These are phyloP conservation scores for Malassezia vespertilionis DNA, from an alignment of 1,284 basidiomycete genomes.

Conservation along the genomic window DNA sequence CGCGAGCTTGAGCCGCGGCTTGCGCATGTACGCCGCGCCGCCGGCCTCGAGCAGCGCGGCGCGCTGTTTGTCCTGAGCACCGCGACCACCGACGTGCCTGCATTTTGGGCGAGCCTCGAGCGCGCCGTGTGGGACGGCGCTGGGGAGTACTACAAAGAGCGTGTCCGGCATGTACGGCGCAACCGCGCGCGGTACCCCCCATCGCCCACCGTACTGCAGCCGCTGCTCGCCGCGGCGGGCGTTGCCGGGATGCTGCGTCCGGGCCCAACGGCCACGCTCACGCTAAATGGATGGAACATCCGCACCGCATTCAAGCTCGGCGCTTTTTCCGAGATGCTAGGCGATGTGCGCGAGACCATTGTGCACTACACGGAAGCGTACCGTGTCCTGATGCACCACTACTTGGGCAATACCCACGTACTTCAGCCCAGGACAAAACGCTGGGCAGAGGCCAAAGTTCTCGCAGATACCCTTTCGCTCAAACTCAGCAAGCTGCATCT, in stretches of 20 bases:
- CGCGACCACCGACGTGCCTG: constrained; percentile 60
- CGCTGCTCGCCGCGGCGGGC: constrained; percentile 28
- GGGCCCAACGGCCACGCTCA: constrained; percentile 49
- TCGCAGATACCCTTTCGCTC: constrained; percentile 57
- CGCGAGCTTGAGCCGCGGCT: constrained; percentile 68
- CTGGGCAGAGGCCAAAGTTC: constrained; percentile 95
- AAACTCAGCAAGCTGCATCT: constrained; percentile 56
- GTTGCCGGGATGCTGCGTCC: constrained; percentile 11
- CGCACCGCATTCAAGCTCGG: constrained; percentile 94
- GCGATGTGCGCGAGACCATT: constrained; percentile 62
- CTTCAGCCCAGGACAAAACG: constrained; percentile 84
- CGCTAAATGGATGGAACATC: constrained; percentile 85
- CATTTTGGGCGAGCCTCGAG: constrained; percentile 57
- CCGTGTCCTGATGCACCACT: constrained; percentile 15
- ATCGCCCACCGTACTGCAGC: constrained; percentile 36
- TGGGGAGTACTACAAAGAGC: constrained; percentile 79
- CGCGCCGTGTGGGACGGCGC: constrained; percentile 76
- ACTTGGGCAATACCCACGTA: constrained; percentile 60
- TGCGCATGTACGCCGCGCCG: constrained; percentile 72
- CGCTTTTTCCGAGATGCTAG: constrained; percentile 83
- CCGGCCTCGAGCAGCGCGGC: constrained; percentile 76
- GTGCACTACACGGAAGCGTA: constrained; percentile 20
- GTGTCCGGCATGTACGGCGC: constrained; percentile 76
- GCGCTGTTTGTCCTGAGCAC: constrained; percentile 88
- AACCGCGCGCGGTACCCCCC: constrained; percentile 64